Percentiles rank a stretch among this genome's conserved stretches.
Evolutionary conservation across 2,329 filamentous ascomycete species (phyloP).

Genomic region (Aspergillus tamarii): DNA sequence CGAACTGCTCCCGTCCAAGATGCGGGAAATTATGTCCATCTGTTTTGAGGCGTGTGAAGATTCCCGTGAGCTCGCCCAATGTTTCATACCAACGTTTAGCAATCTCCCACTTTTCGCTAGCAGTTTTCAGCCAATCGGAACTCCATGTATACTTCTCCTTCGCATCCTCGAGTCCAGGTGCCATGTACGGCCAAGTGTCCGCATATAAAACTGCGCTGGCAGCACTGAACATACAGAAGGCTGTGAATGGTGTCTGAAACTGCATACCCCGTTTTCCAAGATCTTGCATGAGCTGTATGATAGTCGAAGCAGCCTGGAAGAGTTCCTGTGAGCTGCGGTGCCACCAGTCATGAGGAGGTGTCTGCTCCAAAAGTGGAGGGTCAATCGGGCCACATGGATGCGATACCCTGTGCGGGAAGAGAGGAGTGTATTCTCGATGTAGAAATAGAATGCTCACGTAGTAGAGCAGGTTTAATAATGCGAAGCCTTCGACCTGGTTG

Average conservation of each 20-base stretch:
- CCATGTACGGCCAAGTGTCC: conserved; percentile 4
- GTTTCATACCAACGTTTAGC: background rate
- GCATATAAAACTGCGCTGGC: background rate
- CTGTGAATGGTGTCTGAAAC: background rate
- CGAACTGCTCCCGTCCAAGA: background rate
- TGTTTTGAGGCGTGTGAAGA: background rate
- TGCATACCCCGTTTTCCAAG: background rate
- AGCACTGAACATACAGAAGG: background rate
- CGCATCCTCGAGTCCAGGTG: background rate
- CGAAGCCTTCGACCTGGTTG: background rate
- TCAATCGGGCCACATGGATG: background rate
- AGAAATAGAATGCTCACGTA: background rate
- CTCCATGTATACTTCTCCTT: background rate
- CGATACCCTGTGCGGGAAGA: background rate
- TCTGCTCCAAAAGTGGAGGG: background rate
- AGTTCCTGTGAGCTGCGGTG: conserved; percentile 1
- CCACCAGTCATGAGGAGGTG: conserved; percentile 1
- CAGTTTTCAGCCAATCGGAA: background rate
- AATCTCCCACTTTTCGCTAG: background rate
- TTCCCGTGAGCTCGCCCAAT: background rate
- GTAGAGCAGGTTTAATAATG: background rate
- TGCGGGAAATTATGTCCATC: background rate
- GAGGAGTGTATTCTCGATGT: conserved; percentile 3
- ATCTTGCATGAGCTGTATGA: background rate
- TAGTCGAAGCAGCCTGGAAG: background rate